Base-by-base conservation (phyloP, 495 filamentous ascomycete species). In the Penicillium canariense region DNA sequence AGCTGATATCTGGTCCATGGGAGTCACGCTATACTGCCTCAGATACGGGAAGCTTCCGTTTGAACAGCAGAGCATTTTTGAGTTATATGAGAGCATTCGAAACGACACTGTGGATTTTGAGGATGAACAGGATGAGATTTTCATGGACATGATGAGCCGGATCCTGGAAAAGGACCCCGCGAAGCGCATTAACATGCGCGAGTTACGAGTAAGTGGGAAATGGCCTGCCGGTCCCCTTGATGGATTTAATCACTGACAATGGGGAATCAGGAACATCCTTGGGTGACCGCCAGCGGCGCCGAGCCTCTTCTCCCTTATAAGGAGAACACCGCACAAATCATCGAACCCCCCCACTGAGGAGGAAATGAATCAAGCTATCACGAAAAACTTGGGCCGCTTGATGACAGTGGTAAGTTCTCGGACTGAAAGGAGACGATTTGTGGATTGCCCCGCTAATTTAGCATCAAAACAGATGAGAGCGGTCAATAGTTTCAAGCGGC, bases 1-100 rank as follows among this genome's bases (percentile, higher is more conserved):
- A 3, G 90, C 91, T 6, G 94, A 98, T 72, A 88, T 97, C 26
- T 98, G 94, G 94, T 96, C 95, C 0, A 98, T 98, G 95, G 94
- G 94, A 7, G 87, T 97, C 2, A 93, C 92, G 1, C 72, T 98
- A 11, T 97, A 96, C 65, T 98, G 94, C 67, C 78, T 98, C 18
- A 81, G 88, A 36, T 98, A 94, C 68, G 94, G 94, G 12, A 77
- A 72, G 36, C 81, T 98, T 39, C 94, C 94, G 0, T 98, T 97
- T 61, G 87, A 88, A 57, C 79, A 87, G 48, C 71, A 78, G 9
- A 85, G 83, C 27, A 83, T 97, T 31, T 75, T 97, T 35, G 91
- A 96, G 23, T 80, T 97, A 47, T 97, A 93, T 59, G 85, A 96
- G 55, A 84, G 90, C 6, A 97, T 98, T 67, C 85, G 86, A 54